These are phyloP conservation scores for Glycine soja DNA, from an alignment of 306 rosid species.

Conservation along the genomic window DNA sequence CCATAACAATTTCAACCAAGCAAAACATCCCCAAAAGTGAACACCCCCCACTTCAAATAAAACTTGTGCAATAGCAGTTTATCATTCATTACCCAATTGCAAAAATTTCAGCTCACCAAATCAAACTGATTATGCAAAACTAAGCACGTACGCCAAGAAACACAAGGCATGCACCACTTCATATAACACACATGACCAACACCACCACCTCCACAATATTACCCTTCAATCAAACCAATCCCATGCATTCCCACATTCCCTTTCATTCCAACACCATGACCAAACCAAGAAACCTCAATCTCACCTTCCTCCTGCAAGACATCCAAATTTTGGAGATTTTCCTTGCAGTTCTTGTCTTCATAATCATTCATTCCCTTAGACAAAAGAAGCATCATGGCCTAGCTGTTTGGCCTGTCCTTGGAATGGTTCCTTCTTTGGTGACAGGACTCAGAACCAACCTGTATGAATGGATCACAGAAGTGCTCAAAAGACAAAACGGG, in stretches of 20 bases:
- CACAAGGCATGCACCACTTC: slow-evolving; percentile 33
- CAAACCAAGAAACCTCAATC: not conserved
- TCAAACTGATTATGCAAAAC: slow-evolving; percentile 45
- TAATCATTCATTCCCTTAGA: slow-evolving; percentile 68
- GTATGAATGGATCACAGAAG: slow-evolving; percentile 75
- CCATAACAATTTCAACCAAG: too few relatives aligned
- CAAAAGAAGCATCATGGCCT: slow-evolving; percentile 68
- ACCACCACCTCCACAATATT: not conserved
- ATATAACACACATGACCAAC: slow-evolving; percentile 53
- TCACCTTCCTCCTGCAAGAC: slow-evolving; percentile 45
- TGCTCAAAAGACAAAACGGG: slow-evolving; percentile 58
- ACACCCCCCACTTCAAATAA: not conserved
- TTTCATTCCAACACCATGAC: slow-evolving; percentile 49
- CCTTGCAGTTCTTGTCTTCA: slow-evolving; percentile 64
- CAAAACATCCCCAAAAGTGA: too few relatives aligned
- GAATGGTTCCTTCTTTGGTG: slow-evolving; percentile 82
- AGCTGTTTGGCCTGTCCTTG: slow-evolving; percentile 79
- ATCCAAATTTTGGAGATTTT: slow-evolving; percentile 68
- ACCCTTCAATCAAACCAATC: not conserved
- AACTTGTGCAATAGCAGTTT: not conserved
- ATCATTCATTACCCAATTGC: too few relatives aligned
- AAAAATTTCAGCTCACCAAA: slow-evolving; percentile 78
- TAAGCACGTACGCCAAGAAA: slow-evolving; percentile 52
- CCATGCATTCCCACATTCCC: too few relatives aligned
- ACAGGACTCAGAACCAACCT: slow-evolving; percentile 50